Evolutionary conservation across 108 stramenopile genomes (phyloP).

Genomic region (Epithemia pelagica): DNA sequence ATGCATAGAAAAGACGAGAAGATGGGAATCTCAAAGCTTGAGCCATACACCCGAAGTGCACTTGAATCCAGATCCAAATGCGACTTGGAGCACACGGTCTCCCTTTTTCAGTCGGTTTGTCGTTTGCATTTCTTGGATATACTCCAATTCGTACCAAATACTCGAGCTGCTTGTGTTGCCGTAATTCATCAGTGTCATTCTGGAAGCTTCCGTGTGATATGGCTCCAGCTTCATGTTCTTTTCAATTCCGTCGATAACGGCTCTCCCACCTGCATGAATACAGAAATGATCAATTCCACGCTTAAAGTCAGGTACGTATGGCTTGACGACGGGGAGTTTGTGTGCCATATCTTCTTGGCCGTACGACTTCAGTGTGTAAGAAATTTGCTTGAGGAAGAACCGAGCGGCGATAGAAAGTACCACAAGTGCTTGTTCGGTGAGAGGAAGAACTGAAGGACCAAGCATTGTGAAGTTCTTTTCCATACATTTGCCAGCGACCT

Average conservation of each 20-base stretch:
- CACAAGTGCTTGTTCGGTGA: conserved; percentile 89
- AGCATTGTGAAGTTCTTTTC: conserved; percentile 95
- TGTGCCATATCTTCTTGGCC: conserved; percentile 35
- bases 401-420: conserved; percentile 48
- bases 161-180: conserved; percentile 95
- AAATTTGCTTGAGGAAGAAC: conserved; percentile 45
- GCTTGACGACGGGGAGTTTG: conserved; percentile 52
- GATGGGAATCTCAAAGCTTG: conserved; percentile 45
- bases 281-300: conserved; percentile 96
- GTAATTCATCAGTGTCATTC: conserved; percentile 86
- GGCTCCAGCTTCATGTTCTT: conserved; percentile 91
- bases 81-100: conserved; percentile 90
- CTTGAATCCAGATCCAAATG: conserved; percentile 98
- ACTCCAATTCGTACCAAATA: conserved; percentile 98
- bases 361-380: conserved; percentile 12
- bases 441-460: conserved; percentile 89
- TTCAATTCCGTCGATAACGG: conserved; percentile 96
- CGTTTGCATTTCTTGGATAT: conserved; percentile 87
- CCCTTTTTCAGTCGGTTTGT: conserved; percentile 85
- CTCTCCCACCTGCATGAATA: conserved; percentile 96
- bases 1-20: too few species aligned
- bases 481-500: conserved; percentile 95
- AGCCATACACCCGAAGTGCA: conserved; percentile 97
- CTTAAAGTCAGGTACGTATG: conserved; percentile 97
- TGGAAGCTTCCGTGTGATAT: conserved; percentile 91